Base-by-base conservation (phyloP, 148 eudicot genomes). In the Camellia japonica region DNA sequence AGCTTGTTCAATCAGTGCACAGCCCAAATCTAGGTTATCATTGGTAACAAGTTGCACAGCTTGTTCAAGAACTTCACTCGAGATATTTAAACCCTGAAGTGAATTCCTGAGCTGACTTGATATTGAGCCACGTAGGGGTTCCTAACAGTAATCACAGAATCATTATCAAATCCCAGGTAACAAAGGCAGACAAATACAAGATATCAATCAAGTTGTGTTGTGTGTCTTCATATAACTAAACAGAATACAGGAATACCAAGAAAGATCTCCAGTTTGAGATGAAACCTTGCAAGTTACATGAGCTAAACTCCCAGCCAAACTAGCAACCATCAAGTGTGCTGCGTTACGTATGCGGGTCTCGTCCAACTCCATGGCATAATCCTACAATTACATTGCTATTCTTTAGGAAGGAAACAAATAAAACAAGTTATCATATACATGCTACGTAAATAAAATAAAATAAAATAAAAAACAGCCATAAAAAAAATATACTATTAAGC, bases 241-340 rank as follows among this genome's bases (percentile, higher is more conserved):
- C 51, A 8, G 7, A 18, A 58, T 10, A n/a, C 11, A 1, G 3
- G 77, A 74, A 74, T 8, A 42, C 63, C 46, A 74, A 43, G 8
- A 65, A 52, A 73, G 15, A 41, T 73, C 16, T 62, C 43, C 44
- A 78, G 60, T 68, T 20, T n/a, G 14, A 81, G 30, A 65, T 63
- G 43, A 74, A 79, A 91, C 99, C 95, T 96, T 96, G 97, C 99
- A 96, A 69, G 99, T 93, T 68, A 96, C 97, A 83, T 96, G 98
- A 87, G 99, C 99, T 80, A 96, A 88, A 84, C 99, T 93, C 76
- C 98, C 99, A 76, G 98, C 93, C 87, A 96, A 90, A 87, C 99
- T 90, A 76, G 94, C 99, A 72, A 96, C 99, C 99, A 96, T 96
- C 81, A 96, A 81, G 87, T 93, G 97, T 76, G 98, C 99, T 75